Evolutionary conservation across 2,329 filamentous ascomycete genomes (phyloP), one percentile per base, ranked within the genome.

Genomic region (Lojkania enalia): DNA sequence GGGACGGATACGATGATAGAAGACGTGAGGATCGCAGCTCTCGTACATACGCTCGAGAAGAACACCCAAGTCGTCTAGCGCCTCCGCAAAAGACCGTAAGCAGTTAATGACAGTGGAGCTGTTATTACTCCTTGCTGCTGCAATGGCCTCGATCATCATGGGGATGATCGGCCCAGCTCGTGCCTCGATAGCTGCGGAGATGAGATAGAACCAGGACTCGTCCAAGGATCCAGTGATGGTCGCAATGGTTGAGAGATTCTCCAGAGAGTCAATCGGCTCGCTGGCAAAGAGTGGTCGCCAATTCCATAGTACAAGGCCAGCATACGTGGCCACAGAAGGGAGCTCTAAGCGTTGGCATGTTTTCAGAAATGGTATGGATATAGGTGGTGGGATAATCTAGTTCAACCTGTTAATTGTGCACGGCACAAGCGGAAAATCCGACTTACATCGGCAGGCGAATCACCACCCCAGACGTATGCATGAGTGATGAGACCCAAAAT

Each of bases 191-290:
- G 92, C 94, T 2, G 96, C 88, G 0, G 90, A 96, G 40, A 97
- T 84, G 11, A 99, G 79, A 67, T 97, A 99, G 67, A 99, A 99
- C 94, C 94, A 99, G 51, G 94, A 96, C 73, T 99, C 94, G 66
- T 99, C 94, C 43, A 95, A 77, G 5, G 90, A 91, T 39, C 94
- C 94, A 13, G 94, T 97, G 64, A 96, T 95, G 13, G 94, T 96
- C 61, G 85, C 83, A 49, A 97, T 78, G 2, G 89, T 94, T 30
- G 89, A 85, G 44, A 99, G 79, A 60, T 99, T 97, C 63, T 94
- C 86, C 35, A 97, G 79, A 52, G 84, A 83, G 63, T 95, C 89
- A 45, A 94, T 83, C 25, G 82, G 80, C 69, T 96, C 91, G 51
- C 89, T 83, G 48, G 84, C 74, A 64, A 97, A 96, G 42, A 97